Evolutionary conservation across 495 filamentous ascomycete species (phyloP).

Genomic region (Cairneyella variabilis): DNA sequence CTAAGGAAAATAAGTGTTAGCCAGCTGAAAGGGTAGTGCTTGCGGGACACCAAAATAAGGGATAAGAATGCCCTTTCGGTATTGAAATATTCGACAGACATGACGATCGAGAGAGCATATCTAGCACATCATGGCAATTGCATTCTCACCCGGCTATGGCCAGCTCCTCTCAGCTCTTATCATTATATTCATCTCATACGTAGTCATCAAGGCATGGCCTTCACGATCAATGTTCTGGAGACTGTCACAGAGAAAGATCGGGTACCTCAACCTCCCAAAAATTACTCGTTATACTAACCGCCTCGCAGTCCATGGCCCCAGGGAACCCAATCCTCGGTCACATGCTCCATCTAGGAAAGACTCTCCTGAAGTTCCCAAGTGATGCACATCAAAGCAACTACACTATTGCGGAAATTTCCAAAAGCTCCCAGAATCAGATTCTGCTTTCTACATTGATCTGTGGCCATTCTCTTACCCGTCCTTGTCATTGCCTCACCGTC

Average conservation of each 20-base stretch:
- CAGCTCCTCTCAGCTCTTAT: not conserved
- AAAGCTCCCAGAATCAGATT: not conserved
- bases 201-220: conserved; percentile 1
- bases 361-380: not conserved
- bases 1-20: no score
- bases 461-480: conserved; percentile 23
- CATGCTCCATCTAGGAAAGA: not conserved
- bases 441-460: conserved; percentile 24
- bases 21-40: no score
- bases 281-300: not conserved
- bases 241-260: not conserved
- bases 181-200: not conserved
- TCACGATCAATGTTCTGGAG: not conserved
- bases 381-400: conserved; percentile 5
- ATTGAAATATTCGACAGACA: no score
- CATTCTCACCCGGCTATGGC: not conserved
- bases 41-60: no score
- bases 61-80: no score
- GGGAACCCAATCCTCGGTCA: conserved; percentile 7
- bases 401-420: conserved; percentile 1
- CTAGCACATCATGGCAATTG: conserved; percentile 3
- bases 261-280: not conserved
- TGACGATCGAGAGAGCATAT: no score
- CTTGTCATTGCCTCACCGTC: conserved; percentile 22
- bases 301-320: conserved; percentile 7